Percentiles rank a stretch among this genome's conserved stretches.
Evolutionary conservation across 2,329 filamentous ascomycete species (phyloP).

Genomic region (Aureobasidium sp.): DNA sequence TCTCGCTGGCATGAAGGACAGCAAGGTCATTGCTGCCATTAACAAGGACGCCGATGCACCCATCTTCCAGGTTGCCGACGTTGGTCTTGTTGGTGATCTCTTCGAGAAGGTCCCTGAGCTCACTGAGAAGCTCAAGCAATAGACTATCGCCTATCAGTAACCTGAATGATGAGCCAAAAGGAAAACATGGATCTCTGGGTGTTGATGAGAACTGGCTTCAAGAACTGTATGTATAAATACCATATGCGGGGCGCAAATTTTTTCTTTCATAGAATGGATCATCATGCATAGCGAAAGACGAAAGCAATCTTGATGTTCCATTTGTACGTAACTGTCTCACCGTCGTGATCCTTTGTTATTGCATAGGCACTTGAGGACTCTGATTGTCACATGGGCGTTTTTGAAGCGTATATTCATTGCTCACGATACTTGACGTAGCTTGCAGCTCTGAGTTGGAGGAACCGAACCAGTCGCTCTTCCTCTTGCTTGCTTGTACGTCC

Average conservation of each 20-base stretch:
- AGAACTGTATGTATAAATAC: neutral
- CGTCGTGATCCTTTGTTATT: too few species aligned
- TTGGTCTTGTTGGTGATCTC: conserved; percentile 85
- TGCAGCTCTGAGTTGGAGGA: neutral
- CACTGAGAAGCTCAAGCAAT: conserved; percentile 77
- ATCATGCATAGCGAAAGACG: neutral
- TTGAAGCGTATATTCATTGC: neutral
- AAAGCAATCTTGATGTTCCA: neutral
- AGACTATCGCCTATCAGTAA: neutral
- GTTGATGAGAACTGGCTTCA: neutral
- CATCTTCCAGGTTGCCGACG: conserved; percentile 97
- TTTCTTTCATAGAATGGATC: neutral
- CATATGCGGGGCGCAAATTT: neutral
- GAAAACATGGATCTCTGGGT: neutral
- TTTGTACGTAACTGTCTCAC: too few species aligned
- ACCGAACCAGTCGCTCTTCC: neutral
- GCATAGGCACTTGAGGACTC: too few species aligned
- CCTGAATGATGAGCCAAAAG: neutral
- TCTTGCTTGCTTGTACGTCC: neutral
- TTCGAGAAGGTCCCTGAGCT: conserved; percentile 92
- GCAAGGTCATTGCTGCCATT: conserved; percentile 97
- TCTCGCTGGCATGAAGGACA: conserved; percentile 98
- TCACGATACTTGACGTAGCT: neutral
- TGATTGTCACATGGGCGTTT: too few species aligned
- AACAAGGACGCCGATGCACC: conserved; percentile 97